Percentiles rank a stretch among this genome's conserved stretches.
phyloP scores from a whole-genome alignment of 2,329 filamentous ascomycete species.

The Stachybotrys chlorohalonatus region DNA sequence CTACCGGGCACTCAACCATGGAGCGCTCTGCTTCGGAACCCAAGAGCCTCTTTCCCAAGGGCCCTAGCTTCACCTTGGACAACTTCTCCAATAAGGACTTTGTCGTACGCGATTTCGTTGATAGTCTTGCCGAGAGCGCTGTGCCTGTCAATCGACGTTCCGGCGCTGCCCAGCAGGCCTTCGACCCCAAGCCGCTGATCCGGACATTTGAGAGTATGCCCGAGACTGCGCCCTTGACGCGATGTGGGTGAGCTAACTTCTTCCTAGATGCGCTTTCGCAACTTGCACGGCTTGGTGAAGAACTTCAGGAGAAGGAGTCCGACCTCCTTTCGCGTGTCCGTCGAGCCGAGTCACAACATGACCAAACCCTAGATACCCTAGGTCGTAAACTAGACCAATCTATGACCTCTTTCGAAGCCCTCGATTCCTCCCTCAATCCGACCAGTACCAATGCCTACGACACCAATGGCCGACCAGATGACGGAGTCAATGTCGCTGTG shows the following conservation, averaged over 20 bases:
- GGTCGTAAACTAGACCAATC: slow-evolving; percentile 86
- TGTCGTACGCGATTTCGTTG: slow-evolving; percentile 96
- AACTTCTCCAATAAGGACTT: slow-evolving; percentile 88
- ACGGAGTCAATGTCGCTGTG: slow-evolving; percentile 80
- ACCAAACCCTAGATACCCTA: slow-evolving; percentile 79
- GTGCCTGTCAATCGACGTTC: slow-evolving; percentile 75
- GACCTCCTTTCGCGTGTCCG: slow-evolving; percentile 85
- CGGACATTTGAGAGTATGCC: slow-evolving; percentile 74
- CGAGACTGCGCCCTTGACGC: background rate
- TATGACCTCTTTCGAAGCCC: slow-evolving; percentile 81
- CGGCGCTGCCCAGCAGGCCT: slow-evolving; percentile 52
- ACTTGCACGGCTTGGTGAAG: slow-evolving; percentile 63
- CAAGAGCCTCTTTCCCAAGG: slow-evolving; percentile 65
- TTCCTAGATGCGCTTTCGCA: slow-evolving; percentile 53
- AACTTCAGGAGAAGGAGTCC: slow-evolving; percentile 83
- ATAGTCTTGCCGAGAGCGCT: slow-evolving; percentile 79
- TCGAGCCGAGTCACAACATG: slow-evolving; percentile 84
- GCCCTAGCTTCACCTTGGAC: slow-evolving; percentile 77
- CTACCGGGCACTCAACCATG: slow-evolving; percentile 22
- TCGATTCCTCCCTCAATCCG: slow-evolving; percentile 75
- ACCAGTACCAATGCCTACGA: slow-evolving; percentile 29
- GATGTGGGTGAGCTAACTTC: slow-evolving; percentile 5
- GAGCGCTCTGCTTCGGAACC: slow-evolving; percentile 38
- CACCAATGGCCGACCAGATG: slow-evolving; percentile 29
- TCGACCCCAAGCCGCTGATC: slow-evolving; percentile 95